These are phyloP conservation scores for Yamadazyma aaseri DNA, from an alignment of 1,139 yeast species.

Conservation along the genomic window DNA sequence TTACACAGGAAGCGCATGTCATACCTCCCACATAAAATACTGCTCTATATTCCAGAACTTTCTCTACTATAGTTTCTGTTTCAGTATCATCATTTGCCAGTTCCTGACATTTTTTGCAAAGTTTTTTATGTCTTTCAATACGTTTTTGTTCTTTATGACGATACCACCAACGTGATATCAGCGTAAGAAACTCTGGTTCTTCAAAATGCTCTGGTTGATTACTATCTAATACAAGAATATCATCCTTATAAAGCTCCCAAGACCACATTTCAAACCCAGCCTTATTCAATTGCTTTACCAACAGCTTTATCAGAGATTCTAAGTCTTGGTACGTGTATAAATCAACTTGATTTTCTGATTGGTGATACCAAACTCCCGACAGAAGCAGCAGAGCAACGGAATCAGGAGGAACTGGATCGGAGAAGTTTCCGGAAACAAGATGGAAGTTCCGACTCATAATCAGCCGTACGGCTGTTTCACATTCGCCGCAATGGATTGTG, in stretches of 20 bases:
- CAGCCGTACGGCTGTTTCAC: slow-evolving; percentile 36
- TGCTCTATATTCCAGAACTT: slow-evolving; percentile 41
- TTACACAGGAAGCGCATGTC: slow-evolving; percentile 64
- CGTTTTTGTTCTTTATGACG: slow-evolving; percentile 12
- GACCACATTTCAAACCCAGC: slow-evolving; percentile 33
- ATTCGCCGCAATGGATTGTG: slow-evolving; percentile 54
- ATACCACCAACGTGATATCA: slow-evolving; percentile 12
- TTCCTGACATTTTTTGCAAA: slow-evolving; percentile 32
- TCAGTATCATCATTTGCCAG: slow-evolving; percentile 1
- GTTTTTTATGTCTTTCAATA: slow-evolving; percentile 25
- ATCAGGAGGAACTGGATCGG: background rate
- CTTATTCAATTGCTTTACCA: slow-evolving; percentile 22
- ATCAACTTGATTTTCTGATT: slow-evolving; percentile 21
- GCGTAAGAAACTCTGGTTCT: slow-evolving; percentile 17
- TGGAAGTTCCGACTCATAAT: slow-evolving; percentile 16
- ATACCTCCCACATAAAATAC: slow-evolving; percentile 59
- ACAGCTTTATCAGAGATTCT: slow-evolving; percentile 20
- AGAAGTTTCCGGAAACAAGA: background rate
- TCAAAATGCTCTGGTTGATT: slow-evolving; percentile 4
- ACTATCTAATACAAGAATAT: slow-evolving; percentile 11
- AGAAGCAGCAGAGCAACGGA: background rate
- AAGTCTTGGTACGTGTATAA: slow-evolving; percentile 16
- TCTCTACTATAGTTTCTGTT: slow-evolving; percentile 29
- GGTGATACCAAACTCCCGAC: slow-evolving; percentile 10
- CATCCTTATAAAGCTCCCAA: slow-evolving; percentile 31